These are phyloP conservation scores for Silene conica DNA, from an alignment of 148 eudicot genomes.

Conservation along the genomic window DNA sequence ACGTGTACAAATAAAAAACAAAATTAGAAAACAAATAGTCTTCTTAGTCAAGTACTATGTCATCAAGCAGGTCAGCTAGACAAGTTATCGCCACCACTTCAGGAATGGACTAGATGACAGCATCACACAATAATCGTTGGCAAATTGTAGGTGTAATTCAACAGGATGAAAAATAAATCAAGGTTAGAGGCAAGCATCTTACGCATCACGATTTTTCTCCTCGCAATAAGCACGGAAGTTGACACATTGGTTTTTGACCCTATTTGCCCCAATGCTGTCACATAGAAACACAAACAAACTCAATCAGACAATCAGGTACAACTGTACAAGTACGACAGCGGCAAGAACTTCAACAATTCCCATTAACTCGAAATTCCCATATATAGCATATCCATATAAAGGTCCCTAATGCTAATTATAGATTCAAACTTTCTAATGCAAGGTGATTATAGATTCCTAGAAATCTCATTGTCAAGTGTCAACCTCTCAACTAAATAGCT, in stretches of 20 bases:
- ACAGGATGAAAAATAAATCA: neutral
- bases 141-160: neutral
- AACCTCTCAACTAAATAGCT: too few species aligned
- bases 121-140: neutral
- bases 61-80: neutral
- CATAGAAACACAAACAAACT: neutral
- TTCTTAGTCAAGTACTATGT: neutral
- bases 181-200: constrained; percentile 17
- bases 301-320: constrained; percentile 3
- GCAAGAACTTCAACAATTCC: neutral
- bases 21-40: neutral
- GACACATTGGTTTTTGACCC: constrained; percentile 49
- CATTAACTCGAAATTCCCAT: neutral
- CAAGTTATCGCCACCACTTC: neutral
- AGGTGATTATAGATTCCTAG: too few species aligned
- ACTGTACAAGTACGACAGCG: neutral
- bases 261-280: constrained; percentile 61
- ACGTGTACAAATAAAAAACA: neutral
- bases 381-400: neutral
- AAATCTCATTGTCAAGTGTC: too few species aligned
- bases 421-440: too few species aligned
- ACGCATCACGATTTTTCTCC: constrained; percentile 58
- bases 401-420: neutral
- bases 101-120: neutral
- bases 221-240: constrained; percentile 48